Conservation (phyloP, 345 rosid genomes). For the Dimocarpus longan region DNA sequence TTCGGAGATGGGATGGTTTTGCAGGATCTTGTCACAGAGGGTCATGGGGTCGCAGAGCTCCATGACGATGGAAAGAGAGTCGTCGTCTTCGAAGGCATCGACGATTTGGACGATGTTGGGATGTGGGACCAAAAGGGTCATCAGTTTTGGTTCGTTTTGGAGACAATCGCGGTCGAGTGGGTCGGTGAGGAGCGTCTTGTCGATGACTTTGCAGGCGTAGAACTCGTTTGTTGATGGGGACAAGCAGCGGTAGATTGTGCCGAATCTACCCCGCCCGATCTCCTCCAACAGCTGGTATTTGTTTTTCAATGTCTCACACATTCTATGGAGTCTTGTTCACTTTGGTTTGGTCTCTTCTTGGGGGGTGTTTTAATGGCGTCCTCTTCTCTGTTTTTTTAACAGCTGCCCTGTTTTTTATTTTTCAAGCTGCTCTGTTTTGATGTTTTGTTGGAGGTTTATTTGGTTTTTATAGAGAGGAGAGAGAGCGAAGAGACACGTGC, state of each 20-base stretch:
- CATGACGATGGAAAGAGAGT: slow-evolving; percentile 52
- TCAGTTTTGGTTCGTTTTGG: slow-evolving; percentile 68
- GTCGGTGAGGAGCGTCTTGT: slow-evolving; percentile 59
- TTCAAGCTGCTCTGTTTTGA: too few species aligned
- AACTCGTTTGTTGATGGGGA: slow-evolving; percentile 44
- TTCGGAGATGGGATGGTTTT: slow-evolving; percentile 46
- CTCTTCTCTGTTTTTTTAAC: too few species aligned
- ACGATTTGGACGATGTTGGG: slow-evolving; percentile 60
- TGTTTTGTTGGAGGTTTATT: too few species aligned
- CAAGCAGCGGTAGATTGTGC: slow-evolving; percentile 62
- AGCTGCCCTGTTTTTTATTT: too few species aligned
- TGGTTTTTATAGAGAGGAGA: slow-evolving; percentile 10
- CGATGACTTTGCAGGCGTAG: slow-evolving; percentile 72
- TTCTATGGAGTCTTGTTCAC: background rate
- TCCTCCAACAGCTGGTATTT: slow-evolving; percentile 65
- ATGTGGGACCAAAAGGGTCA: slow-evolving; percentile 63
- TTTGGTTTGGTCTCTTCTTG: background rate
- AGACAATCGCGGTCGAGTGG: slow-evolving; percentile 68
- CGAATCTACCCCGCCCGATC: slow-evolving; percentile 81
- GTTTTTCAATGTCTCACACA: slow-evolving; percentile 41
- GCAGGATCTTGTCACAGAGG: slow-evolving; percentile 48
- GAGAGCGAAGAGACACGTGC: background rate
- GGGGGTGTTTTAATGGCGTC: too few species aligned
- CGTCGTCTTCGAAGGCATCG: slow-evolving; percentile 59
- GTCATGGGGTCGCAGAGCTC: slow-evolving; percentile 62